Evolutionary conservation across 306 rosid genomes (phyloP), one percentile per base, ranked within the genome.

Genomic region (Alnus glutinosa): DNA sequence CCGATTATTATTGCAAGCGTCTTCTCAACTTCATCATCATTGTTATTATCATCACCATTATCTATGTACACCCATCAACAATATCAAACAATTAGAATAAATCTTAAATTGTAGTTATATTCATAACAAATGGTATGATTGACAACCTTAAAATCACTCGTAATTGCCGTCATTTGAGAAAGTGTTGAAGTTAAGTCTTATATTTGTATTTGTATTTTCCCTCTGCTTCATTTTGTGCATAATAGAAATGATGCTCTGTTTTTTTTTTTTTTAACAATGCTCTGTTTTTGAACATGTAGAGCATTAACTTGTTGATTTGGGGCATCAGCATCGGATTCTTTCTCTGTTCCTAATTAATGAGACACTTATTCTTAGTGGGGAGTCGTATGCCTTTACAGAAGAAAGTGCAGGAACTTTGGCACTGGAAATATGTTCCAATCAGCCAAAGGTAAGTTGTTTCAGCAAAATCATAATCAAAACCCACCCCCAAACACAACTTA

Each of bases 1-100:
- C 92, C 98, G 75, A 95, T 87, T 69, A 90, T 54, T 59, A 95
- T 87, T 57, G 98, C 98, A 0, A 92, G 89, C 70, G 95, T 92
- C 90, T 81, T 91, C 83, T 89, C 92, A 30, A 87, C 68, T 39
- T 90, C 89, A 75, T 92, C 76, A 51, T 89, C 83, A 55, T 92
- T 54, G 34, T 68, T 54, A 15, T 79, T 79, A 3, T 47, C 48
- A 2, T 55, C 61, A 34, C 71, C 83, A 64, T 85, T 86, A 71
- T 30, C 76, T 78, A 74, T 50, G 14, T 52, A 58, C 69, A 75
- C 61, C 3, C 76, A 71, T 78, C 54, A 44, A 50, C 70, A 34
- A 16, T 39, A 66, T 23, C 2, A 48, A 9, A 86, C 50, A 67
- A 71, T 61, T 63, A 80, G 63, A 61, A 55, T 23, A 46, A 32